A percentile compares a stretch with the other conserved stretches of the same genome.
phyloP scores from a whole-genome alignment of 306 rosid species.

The Pyrus betulifolia region DNA sequence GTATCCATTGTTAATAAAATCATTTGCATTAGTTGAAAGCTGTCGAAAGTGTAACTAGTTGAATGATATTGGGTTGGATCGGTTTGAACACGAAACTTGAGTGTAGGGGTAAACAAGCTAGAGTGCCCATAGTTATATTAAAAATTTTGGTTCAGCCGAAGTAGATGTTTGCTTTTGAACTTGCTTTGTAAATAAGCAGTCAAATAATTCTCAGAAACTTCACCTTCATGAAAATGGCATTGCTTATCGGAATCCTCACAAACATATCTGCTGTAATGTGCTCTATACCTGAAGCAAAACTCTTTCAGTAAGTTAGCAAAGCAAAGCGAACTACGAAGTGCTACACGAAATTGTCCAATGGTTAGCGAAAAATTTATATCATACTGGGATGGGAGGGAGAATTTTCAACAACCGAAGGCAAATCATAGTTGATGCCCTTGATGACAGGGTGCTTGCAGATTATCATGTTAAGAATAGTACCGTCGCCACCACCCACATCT shows the following conservation, averaged over 20 bases:
- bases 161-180: neutral
- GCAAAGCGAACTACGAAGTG: neutral
- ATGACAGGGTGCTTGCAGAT: conserved; percentile 18
- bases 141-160: no score
- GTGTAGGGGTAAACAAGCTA: no score
- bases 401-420: conserved; percentile 6
- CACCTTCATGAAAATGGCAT: conserved; percentile 29
- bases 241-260: conserved; percentile 13
- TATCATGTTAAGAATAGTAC: conserved; percentile 16
- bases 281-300: conserved; percentile 14
- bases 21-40: neutral
- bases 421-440: conserved; percentile 26
- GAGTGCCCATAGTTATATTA: no score
- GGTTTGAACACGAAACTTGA: neutral
- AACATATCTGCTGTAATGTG: conserved; percentile 20
- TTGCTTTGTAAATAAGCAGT: neutral
- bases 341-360: neutral
- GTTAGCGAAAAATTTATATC: neutral
- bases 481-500: conserved; percentile 22
- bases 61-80: neutral
- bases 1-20: conserved; percentile 10
- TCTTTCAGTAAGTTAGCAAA: neutral
- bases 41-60: neutral
- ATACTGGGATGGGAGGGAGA: conserved; percentile 15
- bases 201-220: neutral